A percentile compares a stretch with the other conserved stretches of the same genome.
These are phyloP conservation scores for Sanghuangporus sanghuang DNA, from an alignment of 1,284 basidiomycete genomes.

Conservation along the genomic window DNA sequence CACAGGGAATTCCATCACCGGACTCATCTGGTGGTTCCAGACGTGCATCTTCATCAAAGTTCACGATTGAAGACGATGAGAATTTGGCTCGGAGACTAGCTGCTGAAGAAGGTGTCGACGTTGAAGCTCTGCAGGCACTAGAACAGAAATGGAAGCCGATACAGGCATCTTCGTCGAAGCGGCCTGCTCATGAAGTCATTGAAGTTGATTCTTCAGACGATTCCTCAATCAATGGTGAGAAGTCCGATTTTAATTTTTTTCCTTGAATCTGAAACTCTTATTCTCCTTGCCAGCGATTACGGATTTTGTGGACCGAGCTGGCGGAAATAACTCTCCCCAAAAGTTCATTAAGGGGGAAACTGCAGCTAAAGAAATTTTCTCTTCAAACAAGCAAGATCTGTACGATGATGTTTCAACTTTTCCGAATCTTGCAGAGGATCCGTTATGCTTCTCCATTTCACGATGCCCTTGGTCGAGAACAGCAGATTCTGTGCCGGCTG, in stretches of 20 bases:
- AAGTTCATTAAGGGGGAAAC: not conserved
- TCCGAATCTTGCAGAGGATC: constrained; percentile 11
- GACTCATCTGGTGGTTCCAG: not conserved
- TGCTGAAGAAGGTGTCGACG: constrained; percentile 11
- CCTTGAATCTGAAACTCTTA: not conserved
- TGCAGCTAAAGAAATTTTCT: not conserved
- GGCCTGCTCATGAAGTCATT: constrained; percentile 12
- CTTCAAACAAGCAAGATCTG: not conserved
- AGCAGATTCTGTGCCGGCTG: constrained; percentile 13
- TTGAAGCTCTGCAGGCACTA: constrained; percentile 8
- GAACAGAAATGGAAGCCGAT: constrained; percentile 16
- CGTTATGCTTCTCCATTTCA: constrained; percentile 7
- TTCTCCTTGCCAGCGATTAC: not conserved
- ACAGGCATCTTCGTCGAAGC: not conserved
- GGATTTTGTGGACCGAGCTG: not conserved
- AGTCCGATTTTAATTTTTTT: not conserved
- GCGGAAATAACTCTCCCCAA: not conserved
- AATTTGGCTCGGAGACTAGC: constrained; percentile 9
- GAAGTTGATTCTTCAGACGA: constrained; percentile 11
- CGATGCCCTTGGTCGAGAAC: constrained; percentile 8
- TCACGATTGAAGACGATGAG: constrained; percentile 10
- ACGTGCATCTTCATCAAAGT: constrained; percentile 1
- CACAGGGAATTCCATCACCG: not conserved
- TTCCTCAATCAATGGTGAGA: not conserved
- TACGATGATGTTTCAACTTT: constrained; percentile 6